Evolutionary conservation across 2,329 filamentous ascomycete genomes (phyloP), one percentile per base, ranked within the genome.

Genomic region (Colletotrichum somersetense): DNA sequence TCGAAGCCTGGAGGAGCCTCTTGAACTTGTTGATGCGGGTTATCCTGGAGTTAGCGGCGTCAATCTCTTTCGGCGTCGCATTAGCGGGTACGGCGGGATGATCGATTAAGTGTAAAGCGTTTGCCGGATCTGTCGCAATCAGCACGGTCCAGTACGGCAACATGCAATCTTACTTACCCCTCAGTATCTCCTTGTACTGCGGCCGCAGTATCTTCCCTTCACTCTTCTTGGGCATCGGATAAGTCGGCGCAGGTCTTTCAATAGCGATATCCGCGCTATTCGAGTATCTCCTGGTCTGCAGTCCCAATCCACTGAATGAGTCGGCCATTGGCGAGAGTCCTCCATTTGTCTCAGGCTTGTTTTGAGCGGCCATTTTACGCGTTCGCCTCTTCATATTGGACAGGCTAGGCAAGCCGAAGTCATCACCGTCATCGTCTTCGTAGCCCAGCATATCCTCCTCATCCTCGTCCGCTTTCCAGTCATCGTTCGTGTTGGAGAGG

Each of bases 21-120:
- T 99, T 99, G 85, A 99, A 99, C 80, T 98, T 98, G 84, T 99
- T 98, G 80, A 99, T 99, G 74, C 96, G 91, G 8, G 93, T 93
- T 77, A 97, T 96, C 72, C 94, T 91, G 56, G 95, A 93, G 68
- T 93, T 95, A 79, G 97, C 91, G 16, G 91, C 92, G 79, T 98
- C 96, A 23, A 92, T 86, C 79, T 98, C 94, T 80, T 97, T 98
- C 1, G 91, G 88, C 0, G 91, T 89, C 2, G 95, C 94, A 78
- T 92, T 92, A 35, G 88, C 83, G 14, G 94, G 90, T 57, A 93
- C 86, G 0, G 93, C 85, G 7, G 95, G 91, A 81, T 99, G 95
- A 77, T 93, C 93, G 77, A 99, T 98, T 10, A 99, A 89, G 80
- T 99, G 96, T 56, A 99, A 85, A 10, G 95, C 95, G 80, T 99